Evolutionary conservation across 1,139 yeast species (phyloP).

Genomic region (Saccharomyces pastorianus): DNA sequence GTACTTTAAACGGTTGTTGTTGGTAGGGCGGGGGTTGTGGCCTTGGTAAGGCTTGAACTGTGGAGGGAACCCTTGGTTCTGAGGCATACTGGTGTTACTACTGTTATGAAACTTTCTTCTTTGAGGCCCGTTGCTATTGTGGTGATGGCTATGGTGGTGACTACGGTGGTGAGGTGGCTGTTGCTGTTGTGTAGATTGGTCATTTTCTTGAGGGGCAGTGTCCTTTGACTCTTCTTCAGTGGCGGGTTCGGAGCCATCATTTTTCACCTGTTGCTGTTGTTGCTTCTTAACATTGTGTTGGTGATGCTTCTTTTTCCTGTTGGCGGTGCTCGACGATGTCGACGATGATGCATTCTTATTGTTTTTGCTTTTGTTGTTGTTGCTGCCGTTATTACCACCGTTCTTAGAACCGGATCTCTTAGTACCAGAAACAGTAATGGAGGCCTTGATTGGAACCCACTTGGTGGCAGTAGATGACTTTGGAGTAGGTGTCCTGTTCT

Average conservation of each 20-base stretch:
- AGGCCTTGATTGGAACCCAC: slow-evolving; percentile 84
- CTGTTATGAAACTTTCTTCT: slow-evolving; percentile 4
- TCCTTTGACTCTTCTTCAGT: background rate
- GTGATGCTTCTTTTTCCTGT: slow-evolving; percentile 9
- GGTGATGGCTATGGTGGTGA: slow-evolving; percentile 4
- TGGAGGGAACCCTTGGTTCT: background rate
- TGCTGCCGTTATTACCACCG: slow-evolving; percentile 2
- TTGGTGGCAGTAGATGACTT: slow-evolving; percentile 64
- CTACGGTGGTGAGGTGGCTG: slow-evolving; percentile 2
- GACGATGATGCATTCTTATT: slow-evolving; percentile 7
- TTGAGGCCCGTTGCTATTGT: slow-evolving; percentile 2
- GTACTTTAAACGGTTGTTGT: slow-evolving; percentile 1
- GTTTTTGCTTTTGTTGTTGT: slow-evolving; percentile 10
- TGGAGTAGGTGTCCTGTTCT: slow-evolving; percentile 30
- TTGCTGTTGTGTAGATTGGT: background rate
- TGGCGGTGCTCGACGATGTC: slow-evolving; percentile 1
- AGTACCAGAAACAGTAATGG: slow-evolving; percentile 36
- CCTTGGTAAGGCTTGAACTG: background rate
- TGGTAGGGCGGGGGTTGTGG: background rate
- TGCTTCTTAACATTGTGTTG: slow-evolving; percentile 9
- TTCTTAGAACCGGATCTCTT: background rate
- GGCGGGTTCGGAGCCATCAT: background rate
- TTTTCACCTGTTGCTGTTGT: background rate
- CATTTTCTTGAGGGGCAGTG: background rate
- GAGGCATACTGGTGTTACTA: background rate